These are phyloP conservation scores for Macroventuria anomochaeta DNA, from an alignment of 2,329 filamentous ascomycete genomes.

Conservation along the genomic window DNA sequence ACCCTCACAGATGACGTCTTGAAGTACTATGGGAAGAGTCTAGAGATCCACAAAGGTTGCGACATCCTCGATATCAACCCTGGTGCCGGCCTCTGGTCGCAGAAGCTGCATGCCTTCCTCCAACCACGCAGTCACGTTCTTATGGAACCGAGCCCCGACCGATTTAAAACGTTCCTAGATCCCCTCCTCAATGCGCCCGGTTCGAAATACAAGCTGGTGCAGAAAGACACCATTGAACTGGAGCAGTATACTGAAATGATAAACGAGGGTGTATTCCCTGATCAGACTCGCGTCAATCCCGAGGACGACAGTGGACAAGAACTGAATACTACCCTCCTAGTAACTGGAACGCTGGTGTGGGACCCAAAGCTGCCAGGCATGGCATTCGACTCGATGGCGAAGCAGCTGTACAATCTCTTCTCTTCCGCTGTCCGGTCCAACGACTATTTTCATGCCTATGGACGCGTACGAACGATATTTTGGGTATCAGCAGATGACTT, in stretches of 20 bases:
- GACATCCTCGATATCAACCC: conserved; percentile 90
- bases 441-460: conserved; percentile 74
- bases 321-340: conserved; percentile 75
- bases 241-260: conserved; percentile 60
- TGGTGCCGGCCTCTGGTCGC: conserved; percentile 78
- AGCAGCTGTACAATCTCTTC: conserved; percentile 68
- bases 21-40: conserved; percentile 69
- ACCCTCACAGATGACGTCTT: conserved; percentile 68
- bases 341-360: conserved; percentile 49
- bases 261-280: conserved; percentile 57
- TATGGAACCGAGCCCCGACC: conserved; percentile 70
- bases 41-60: conserved; percentile 75
- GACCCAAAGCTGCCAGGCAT: conserved; percentile 54
- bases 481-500: conserved; percentile 72
- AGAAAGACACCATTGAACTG: conserved; percentile 29
- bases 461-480: conserved; percentile 78
- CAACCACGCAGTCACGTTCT: conserved; percentile 83
- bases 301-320: conserved; percentile 53
- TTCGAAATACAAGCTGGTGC: conserved; percentile 58
- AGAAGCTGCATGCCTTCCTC: conserved; percentile 74
- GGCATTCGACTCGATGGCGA: conserved; percentile 63
- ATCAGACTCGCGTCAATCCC: conserved; percentile 58
- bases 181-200: conserved; percentile 49
- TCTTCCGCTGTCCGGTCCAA: conserved; percentile 64
- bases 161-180: conserved; percentile 67